Base-by-base conservation (phyloP, 2,329 filamentous ascomycete genomes). In the Cyphellophora attinorum region DNA sequence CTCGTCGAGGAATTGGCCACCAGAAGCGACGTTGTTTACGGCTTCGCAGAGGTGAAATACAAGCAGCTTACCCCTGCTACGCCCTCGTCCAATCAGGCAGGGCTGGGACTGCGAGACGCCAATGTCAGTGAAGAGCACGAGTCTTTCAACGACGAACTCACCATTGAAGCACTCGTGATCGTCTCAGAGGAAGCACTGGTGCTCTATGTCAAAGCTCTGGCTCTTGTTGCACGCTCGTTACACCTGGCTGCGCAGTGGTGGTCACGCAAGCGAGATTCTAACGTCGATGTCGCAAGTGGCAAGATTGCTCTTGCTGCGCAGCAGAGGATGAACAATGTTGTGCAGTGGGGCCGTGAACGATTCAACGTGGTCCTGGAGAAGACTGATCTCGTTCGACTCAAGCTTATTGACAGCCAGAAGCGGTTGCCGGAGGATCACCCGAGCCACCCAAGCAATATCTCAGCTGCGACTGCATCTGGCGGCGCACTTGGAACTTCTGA, bases 331-430 rank as follows among this genome's bases (percentile, higher is more conserved):
- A 95, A 94, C 53, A 82, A 81, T 27, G 85, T 93, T 6, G 91
- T 98, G 0, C 89, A 95, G 57, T 98, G 89, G 91, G 81, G 93
- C 36, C 83, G 91, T 19, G 74, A 72, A 46, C 83, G 89, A 4
- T 98, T 98, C 69, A 98, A 98, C 54, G 91, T 96, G 56, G 91
- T 93, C 25, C 65, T 96, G 41, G 88, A 95, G 60, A 98, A 98
- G 64, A 88, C 88, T 1, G 89, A 96, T 52, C 73, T 95, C 45
- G 86, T 94, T n/a, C 82, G 85, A 30, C 68, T 88, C 30, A 93
- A 88, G 55, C 70, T 98, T 31, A 68, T 85, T 29, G 85, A 93
- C 42, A 85, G 83, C 4, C 91, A 98, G 57, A 81, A 78, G 55
- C 74, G 79, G 48, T 68, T 98, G 4, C 88, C 91, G 0, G 68